Base-by-base conservation (phyloP, 2,329 filamentous ascomycete species). In the Zasmidium citrigriseum region DNA sequence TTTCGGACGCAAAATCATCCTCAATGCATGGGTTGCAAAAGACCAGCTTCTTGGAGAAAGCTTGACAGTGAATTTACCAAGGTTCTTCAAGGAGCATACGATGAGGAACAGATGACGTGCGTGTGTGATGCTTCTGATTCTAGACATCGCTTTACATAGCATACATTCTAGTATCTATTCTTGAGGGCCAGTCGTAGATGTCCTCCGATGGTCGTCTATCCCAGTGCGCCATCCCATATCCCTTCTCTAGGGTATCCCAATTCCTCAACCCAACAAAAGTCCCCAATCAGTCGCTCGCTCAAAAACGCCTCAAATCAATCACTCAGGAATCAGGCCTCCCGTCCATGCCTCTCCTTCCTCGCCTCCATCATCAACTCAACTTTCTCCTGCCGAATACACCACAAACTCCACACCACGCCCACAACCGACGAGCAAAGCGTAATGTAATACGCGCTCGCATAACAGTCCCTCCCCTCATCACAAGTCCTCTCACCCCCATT, bases 401-500 rank as follows among this genome's bases (percentile, higher is more conserved):
- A 89, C 25, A 96, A 73, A 53, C 87, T 89, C 38, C 93, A 83
- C 0, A 78, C 73, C 1, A 95, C 78, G 0, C 90, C 93, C 1
- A 87, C 67, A 0, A 87, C 72, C 62, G 90, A 93, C 0, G 90
- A 87, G 20, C 80, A 79, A 14, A 96, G 81, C 0, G 93, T 96
- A 52, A 92, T 83, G 65, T 85, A 83, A 72, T 97, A 98, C 1
- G 93, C 93, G 2, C 84, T 79, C 25, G 84, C 82, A 75, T 97
- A 98, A 74, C 93, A 98, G 20, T 83, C 79, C 11, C 93, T 75
- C 0, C 95, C 95, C 23, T 93, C 86, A 20, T 83, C 80, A 71
- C 95, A 98, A 20, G 86, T 83, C 25, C 88, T 82, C 64, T 91
- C 86, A 7, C 65, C 66, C 16, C 62, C 55, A 4, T 64, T 21